Conservation (phyloP, 352 stramenopile species). For the Peronospora farinosa region DNA sequence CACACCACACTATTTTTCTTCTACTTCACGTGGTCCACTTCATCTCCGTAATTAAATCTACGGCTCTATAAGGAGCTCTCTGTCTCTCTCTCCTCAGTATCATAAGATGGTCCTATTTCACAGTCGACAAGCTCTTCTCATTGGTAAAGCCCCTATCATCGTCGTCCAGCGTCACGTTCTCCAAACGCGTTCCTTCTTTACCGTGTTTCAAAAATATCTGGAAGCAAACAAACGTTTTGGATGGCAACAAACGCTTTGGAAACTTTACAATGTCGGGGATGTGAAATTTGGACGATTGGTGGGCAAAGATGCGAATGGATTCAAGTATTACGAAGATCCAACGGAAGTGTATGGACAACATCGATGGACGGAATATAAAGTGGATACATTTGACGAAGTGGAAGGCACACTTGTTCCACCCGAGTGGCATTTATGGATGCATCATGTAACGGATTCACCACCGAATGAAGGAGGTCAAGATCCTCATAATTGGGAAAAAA, state of each 20-base stretch:
- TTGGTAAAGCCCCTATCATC: no score
- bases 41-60: no score
- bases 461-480: slow-evolving; percentile 57
- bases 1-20: no score
- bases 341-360: slow-evolving; percentile 69
- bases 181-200: slow-evolving; percentile 71
- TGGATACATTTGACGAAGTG: slow-evolving; percentile 75
- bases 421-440: slow-evolving; percentile 84
- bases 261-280: slow-evolving; percentile 84
- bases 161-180: slow-evolving; percentile 17
- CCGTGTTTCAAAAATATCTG: slow-evolving; percentile 75
- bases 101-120: no score
- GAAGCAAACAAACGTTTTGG: slow-evolving; percentile 78
- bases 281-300: slow-evolving; percentile 85
- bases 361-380: slow-evolving; percentile 80
- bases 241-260: slow-evolving; percentile 76
- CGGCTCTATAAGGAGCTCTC: no score
- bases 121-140: no score
- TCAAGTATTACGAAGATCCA: slow-evolving; percentile 85
- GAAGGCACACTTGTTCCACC: slow-evolving; percentile 71
- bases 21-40: no score
- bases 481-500: slow-evolving; percentile 64
- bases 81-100: no score
- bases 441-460: slow-evolving; percentile 67
- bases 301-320: slow-evolving; percentile 75